Evolutionary conservation across 352 stramenopile species (phyloP).

Genomic region (Halophytophthora batemanensis): DNA sequence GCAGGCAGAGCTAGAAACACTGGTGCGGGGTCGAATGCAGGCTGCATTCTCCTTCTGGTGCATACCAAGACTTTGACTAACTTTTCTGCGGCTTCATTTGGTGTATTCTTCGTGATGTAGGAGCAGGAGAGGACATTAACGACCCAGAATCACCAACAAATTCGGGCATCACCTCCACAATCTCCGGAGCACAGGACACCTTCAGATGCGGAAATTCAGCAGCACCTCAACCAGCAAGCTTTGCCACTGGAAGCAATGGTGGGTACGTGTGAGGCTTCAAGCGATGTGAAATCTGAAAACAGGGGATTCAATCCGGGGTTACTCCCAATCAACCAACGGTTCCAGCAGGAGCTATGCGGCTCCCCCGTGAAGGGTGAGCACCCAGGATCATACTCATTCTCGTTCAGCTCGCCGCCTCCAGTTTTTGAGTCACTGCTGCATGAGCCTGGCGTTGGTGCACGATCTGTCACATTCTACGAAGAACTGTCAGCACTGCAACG

Average conservation of each 20-base stretch:
- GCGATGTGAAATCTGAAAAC: no score
- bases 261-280: no score
- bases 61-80: neutral
- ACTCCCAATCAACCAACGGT: neutral
- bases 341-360: neutral
- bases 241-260: no score
- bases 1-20: conserved; percentile 42
- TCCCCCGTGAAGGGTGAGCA: neutral
- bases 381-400: conserved; percentile 9
- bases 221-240: no score
- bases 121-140: conserved; percentile 12
- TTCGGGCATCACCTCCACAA: conserved; percentile 10
- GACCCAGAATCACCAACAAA: conserved; percentile 14
- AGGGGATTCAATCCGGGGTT: no score
- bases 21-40: conserved; percentile 13
- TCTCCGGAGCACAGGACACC: neutral
- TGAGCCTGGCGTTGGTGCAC: conserved; percentile 25
- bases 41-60: neutral
- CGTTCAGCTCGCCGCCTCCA: conserved; percentile 34
- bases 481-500: conserved; percentile 36
- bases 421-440: conserved; percentile 53
- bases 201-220: neutral
- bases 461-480: conserved; percentile 34
- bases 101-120: conserved; percentile 3
- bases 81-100: neutral